Conservation (phyloP, 73 alveolate species). For the Stentor coeruleus region DNA sequence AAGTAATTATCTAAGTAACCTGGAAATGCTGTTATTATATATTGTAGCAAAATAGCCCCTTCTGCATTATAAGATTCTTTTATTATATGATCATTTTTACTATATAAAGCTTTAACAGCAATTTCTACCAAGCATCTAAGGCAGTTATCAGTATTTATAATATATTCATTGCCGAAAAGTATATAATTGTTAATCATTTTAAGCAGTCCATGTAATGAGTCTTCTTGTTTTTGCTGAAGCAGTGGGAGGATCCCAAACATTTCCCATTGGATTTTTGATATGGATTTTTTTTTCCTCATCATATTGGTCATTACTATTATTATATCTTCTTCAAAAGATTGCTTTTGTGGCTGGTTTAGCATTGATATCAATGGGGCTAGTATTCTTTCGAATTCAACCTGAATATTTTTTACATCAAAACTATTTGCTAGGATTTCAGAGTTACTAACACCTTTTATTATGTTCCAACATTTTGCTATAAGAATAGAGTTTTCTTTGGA, state of each 20-base stretch:
- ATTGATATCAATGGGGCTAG: not conserved
- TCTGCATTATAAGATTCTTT: conserved; percentile 6
- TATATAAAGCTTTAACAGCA: not conserved
- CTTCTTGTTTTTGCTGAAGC: not conserved
- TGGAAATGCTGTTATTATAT: not conserved
- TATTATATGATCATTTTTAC: not conserved
- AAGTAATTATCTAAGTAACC: conserved; percentile 1
- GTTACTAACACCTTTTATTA: not conserved
- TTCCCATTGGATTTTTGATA: conserved; percentile 25
- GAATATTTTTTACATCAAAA: no score
- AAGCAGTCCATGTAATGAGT: not conserved
- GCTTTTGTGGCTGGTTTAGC: not conserved
- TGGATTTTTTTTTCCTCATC: conserved; percentile 9
- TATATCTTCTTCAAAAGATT: conserved; percentile 23
- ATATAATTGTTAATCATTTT: not conserved
- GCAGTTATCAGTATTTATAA: not conserved
- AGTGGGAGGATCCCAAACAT: not conserved
- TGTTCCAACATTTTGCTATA: conserved; percentile 12
- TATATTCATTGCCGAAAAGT: not conserved
- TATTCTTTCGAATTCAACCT: no score
- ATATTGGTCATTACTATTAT: not conserved
- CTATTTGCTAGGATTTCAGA: no score
- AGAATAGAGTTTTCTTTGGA: not conserved
- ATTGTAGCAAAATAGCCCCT: conserved; percentile 22
- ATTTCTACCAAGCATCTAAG: not conserved